Percentiles rank a stretch among this genome's conserved stretches.
phyloP scores from a whole-genome alignment of 768 basidiomycete genomes.

The Coprinopsis cinerea region DNA sequence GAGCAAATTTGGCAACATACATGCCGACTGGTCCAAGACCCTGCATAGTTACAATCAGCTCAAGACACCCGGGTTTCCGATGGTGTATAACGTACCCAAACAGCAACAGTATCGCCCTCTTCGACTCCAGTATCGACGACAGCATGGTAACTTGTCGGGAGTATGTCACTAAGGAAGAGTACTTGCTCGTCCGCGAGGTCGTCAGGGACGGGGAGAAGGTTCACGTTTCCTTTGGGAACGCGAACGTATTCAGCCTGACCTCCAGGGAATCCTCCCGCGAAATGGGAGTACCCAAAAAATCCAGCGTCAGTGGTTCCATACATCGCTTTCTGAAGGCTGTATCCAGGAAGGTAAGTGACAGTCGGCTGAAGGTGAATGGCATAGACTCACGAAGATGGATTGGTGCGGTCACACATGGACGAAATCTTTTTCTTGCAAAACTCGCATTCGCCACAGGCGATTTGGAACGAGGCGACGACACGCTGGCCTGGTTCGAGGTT shows the following conservation, averaged over 20 bases:
- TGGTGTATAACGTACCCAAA: slow-evolving; percentile 65
- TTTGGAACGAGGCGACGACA: slow-evolving; percentile 76
- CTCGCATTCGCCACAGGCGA: slow-evolving; percentile 65
- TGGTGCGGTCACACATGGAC: slow-evolving; percentile 70
- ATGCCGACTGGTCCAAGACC: slow-evolving; percentile 65
- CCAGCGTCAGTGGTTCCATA: slow-evolving; percentile 67
- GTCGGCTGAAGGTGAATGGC: slow-evolving; percentile 1
- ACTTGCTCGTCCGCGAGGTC: slow-evolving; percentile 57
- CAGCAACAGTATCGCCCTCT: slow-evolving; percentile 61
- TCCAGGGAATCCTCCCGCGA: slow-evolving; percentile 66
- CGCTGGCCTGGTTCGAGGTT: slow-evolving; percentile 59
- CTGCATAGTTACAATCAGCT: slow-evolving; percentile 20
- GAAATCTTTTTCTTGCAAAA: slow-evolving; percentile 72
- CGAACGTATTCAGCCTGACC: slow-evolving; percentile 75
- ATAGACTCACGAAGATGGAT: slow-evolving; percentile 48
- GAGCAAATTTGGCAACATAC: slow-evolving; percentile 53
- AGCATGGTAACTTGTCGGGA: slow-evolving; percentile 69
- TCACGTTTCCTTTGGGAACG: slow-evolving; percentile 66
- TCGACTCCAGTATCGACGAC: slow-evolving; percentile 72
- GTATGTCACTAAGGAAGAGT: slow-evolving; percentile 52
- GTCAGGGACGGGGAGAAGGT: slow-evolving; percentile 65
- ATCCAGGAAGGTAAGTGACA: neutral
- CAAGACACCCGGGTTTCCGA: neutral
- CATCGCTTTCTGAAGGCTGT: slow-evolving; percentile 51
- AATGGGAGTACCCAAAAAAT: slow-evolving; percentile 68